Evolutionary conservation across 116 monocot species (phyloP).

Genomic region (Dioscorea cayenensis): DNA sequence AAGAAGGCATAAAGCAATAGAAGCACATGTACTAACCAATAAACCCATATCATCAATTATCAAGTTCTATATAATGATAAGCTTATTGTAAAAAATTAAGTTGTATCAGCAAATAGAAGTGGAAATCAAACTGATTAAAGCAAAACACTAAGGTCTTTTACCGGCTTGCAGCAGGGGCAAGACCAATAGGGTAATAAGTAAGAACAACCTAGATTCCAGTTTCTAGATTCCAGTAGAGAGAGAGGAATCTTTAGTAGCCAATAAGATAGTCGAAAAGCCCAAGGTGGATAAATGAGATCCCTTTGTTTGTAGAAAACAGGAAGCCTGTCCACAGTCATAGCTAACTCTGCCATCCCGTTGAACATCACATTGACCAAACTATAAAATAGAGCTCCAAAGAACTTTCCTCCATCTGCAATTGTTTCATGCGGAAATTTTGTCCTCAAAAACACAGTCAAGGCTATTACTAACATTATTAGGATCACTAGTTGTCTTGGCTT

Average conservation of each 20-base stretch:
- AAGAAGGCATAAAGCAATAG: neutral
- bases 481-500: neutral
- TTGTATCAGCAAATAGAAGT: neutral
- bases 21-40: neutral
- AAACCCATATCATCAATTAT: neutral
- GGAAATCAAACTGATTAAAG: neutral
- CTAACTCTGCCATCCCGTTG: constrained; percentile 72
- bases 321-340: constrained; percentile 56
- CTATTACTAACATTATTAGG: constrained; percentile 43
- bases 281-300: constrained; percentile 86
- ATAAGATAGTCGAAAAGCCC: constrained; percentile 74
- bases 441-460: constrained; percentile 59
- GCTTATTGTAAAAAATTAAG: neutral
- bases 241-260: constrained; percentile 63
- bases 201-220: constrained; percentile 65
- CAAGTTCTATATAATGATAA: neutral
- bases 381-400: constrained; percentile 60
- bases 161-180: constrained; percentile 66
- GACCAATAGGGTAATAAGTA: constrained; percentile 74
- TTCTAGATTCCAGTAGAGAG: constrained; percentile 56
- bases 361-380: constrained; percentile 60
- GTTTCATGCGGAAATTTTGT: constrained; percentile 57
- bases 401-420: constrained; percentile 55
- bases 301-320: constrained; percentile 92
- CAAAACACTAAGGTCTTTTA: constrained; percentile 9